Evolutionary conservation across 2,329 filamentous ascomycete species (phyloP).

Genomic region (Raffaelea albimanens): DNA sequence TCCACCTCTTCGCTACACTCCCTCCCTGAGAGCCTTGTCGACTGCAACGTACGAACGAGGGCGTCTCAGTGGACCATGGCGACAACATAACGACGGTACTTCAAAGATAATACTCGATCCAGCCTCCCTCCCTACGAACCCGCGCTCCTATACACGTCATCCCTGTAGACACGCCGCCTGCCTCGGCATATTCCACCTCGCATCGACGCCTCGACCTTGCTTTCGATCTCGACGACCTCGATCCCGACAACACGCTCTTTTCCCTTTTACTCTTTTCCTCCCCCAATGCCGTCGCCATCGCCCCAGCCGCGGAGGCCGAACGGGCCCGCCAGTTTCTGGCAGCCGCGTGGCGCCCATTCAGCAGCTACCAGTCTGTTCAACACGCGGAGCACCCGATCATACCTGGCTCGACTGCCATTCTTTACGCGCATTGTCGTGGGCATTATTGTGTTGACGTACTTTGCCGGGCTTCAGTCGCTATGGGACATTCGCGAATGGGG

Average conservation of each 20-base stretch:
- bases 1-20: too few relatives aligned
- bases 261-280: background rate
- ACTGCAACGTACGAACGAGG: too few relatives aligned
- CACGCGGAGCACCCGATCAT: slow-evolving; percentile 60
- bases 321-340: slow-evolving; percentile 8
- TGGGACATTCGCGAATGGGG: slow-evolving; percentile 73
- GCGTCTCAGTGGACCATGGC: too few relatives aligned
- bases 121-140: too few relatives aligned
- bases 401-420: slow-evolving; percentile 74
- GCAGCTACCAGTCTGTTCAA: slow-evolving; percentile 50
- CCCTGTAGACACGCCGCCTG: too few relatives aligned
- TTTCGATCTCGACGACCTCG: background rate
- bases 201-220: background rate
- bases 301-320: slow-evolving; percentile 8
- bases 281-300: slow-evolving; percentile 8
- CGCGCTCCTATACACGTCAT: too few relatives aligned
- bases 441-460: slow-evolving; percentile 59
- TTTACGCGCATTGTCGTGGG: slow-evolving; percentile 67
- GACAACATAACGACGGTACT: too few relatives aligned
- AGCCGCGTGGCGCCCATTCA: slow-evolving; percentile 2
- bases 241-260: background rate
- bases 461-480: slow-evolving; percentile 56
- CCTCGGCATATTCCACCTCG: background rate
- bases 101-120: too few relatives aligned
- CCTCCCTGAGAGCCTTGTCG: too few relatives aligned